A percentile compares a stretch with the other conserved stretches of the same genome.
Conservation (phyloP, 768 basidiomycete species). For the Xerocomellus dryophilus region DNA sequence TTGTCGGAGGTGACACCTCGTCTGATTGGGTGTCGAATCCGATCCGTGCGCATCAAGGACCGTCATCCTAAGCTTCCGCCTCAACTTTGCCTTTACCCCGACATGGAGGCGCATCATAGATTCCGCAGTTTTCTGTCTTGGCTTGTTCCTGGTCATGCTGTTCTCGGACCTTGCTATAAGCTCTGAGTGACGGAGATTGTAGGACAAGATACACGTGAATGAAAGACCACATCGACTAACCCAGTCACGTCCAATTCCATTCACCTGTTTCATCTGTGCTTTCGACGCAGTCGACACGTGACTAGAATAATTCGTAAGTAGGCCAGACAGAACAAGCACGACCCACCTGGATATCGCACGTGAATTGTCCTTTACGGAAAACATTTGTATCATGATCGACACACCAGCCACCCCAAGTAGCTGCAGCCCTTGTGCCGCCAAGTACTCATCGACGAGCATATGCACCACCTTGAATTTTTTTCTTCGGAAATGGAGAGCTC, state of each 20-base stretch:
- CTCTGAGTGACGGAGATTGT: not conserved
- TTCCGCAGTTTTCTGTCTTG: slow-evolving; percentile 36
- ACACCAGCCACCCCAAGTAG: slow-evolving; percentile 84
- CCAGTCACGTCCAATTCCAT: slow-evolving; percentile 66
- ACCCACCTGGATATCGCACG: slow-evolving; percentile 85
- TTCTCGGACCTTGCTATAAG: slow-evolving; percentile 48
- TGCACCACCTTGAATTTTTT: slow-evolving; percentile 62
- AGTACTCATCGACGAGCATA: too few species aligned
- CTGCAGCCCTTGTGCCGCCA: slow-evolving; percentile 45
- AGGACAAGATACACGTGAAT: not conserved
- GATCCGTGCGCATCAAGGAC: slow-evolving; percentile 48
- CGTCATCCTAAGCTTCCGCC: slow-evolving; percentile 50
- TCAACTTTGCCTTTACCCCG: slow-evolving; percentile 52
- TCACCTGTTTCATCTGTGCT: slow-evolving; percentile 55
- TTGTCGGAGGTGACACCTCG: slow-evolving; percentile 41
- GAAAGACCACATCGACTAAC: slow-evolving; percentile 67
- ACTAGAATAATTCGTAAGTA: slow-evolving; percentile 34
- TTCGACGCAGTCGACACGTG: slow-evolving; percentile 62
- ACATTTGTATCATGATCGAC: slow-evolving; percentile 90
- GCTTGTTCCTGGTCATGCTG: slow-evolving; percentile 58
- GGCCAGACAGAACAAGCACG: not conserved
- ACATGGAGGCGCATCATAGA: slow-evolving; percentile 37
- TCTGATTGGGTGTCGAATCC: slow-evolving; percentile 43
- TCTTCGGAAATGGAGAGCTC: slow-evolving; percentile 59
- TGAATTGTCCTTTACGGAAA: slow-evolving; percentile 94